Evolutionary conservation across 2,329 filamentous ascomycete species (phyloP), one percentile per base, ranked within the genome.

Genomic region (Colletotrichum siamense): DNA sequence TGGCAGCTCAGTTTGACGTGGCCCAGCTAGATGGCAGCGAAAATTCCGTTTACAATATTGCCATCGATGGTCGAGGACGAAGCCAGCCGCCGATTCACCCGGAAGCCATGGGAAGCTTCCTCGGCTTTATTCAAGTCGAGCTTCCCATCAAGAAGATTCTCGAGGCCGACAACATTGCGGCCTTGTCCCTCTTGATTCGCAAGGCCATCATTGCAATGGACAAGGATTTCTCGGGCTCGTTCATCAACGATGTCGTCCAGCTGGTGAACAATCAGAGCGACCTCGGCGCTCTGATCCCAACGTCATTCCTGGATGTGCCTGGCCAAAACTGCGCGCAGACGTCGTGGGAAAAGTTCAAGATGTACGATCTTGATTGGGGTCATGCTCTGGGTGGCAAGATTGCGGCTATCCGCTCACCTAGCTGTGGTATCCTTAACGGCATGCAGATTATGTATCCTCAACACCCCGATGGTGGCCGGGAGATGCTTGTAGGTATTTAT

Each of bases 1-100:
- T 78, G 67, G 76, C 76, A 3, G 76, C 71, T 2, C 76, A 78
- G 24, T 69, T 67, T 8, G 39, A 67, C 26, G 5, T 52, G 4
- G 1, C 26, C 3, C 36, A 67, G 8, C 39, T 67, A 4, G 28
- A 62, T 2, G 59, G 28, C 3, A 62, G 59, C 16, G 59, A 62
- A 28, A 62, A 1, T 1, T 34, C 59, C 1, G 59, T 62, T 62
- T 62, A 5, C 59, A 62, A 62, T 2, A 32, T 62, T 22, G 26
- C 26, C 10, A 34, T 62, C 6, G 28, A 62, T 4, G 59, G 59
- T 3, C 6, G 59, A 34, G 28, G 59, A 32, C 26, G 59, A 8
- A 62, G 59, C 6, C 59, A 62, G 28, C 59, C 26, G 59, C 15
- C 28, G 4, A 62, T 30, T 61, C 57, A 30, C 2, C 28, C 57